Evolutionary conservation across 2,329 filamentous ascomycete species (phyloP), one percentile per base, ranked within the genome.

Genomic region (Colletotrichum sp.): DNA sequence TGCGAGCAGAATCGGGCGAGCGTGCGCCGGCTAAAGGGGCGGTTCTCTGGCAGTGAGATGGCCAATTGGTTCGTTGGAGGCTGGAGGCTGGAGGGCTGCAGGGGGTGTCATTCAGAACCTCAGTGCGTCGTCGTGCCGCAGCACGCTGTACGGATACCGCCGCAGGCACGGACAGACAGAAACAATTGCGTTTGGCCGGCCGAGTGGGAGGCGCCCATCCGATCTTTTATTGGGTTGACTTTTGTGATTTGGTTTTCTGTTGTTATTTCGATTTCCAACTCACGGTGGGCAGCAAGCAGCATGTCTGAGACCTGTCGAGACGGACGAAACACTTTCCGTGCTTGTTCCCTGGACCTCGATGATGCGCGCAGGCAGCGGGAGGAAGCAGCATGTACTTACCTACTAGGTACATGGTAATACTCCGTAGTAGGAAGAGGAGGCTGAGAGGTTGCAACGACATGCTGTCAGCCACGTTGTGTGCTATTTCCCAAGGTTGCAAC

Each of bases 121-220:
- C 44, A 52, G 44, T 52, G 44, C 44, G 44, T 22, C 16, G 44
- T 4, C n/a, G 44, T 48, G 61, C 32, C 52, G 27, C 22, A 28
- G 61, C 34, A 25, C 32, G 25, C 61, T 27, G 61, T 44, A 36
- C 64, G 64, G 19, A 34, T 44, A 30, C 60, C 60, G 30, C 60
- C 52, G 65, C 57, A 64, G 57, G 27, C 34, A 64, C 36, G 65
- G 28, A 16, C 39, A 48, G 67, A 30, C 44, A 52, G 44, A 71
- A 71, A 74, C 72, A 71, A 48, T 52, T 30, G 48, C 30, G 67
- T 65, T 71, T 71, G 72, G 32, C 67, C 68, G 72, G 66, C 25
- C 30, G 30, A 28, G 65, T 27, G 57, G 63, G 36, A 66, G 63
- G 36, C 2, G n/a, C 27, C 30, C 15, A 64, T 32, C 27, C 68